Conservation (phyloP, 1,284 basidiomycete genomes). For the Sanguinoderma infundibulare region DNA sequence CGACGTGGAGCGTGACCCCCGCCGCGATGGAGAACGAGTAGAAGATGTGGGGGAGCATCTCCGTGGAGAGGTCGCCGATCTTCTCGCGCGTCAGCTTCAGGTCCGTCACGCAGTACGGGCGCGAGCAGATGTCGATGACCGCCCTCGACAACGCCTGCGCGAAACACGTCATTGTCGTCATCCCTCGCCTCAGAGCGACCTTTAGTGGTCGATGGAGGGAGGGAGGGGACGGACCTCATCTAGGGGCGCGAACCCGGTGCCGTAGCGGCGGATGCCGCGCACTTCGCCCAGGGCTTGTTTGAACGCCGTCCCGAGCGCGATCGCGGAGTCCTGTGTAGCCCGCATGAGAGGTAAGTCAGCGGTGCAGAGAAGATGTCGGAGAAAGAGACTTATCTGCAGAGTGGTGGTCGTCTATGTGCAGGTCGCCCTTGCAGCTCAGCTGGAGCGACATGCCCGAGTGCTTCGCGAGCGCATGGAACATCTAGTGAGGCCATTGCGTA, state of each 20-base stretch:
- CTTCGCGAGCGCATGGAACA: conserved; percentile 95
- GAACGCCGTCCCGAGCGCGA: conserved; percentile 93
- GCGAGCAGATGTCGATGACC: conserved; percentile 97
- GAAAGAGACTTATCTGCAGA: conserved; percentile 85
- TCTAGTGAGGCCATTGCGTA: conserved; percentile 50
- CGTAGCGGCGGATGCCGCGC: conserved; percentile 93
- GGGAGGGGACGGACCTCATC: conserved; percentile 76
- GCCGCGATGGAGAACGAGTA: conserved; percentile 93
- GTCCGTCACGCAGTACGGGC: conserved; percentile 94
- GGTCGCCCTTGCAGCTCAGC: conserved; percentile 92
- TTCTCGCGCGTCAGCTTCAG: conserved; percentile 93
- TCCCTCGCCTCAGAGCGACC: neutral
- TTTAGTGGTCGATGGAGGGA: neutral
- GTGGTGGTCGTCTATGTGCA: conserved; percentile 99
- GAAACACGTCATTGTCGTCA: conserved; percentile 5
- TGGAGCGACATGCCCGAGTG: conserved; percentile 91
- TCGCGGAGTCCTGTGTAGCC: conserved; percentile 84
- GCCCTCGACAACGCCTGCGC: conserved; percentile 88
- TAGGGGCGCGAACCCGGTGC: conserved; percentile 95
- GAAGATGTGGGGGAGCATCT: conserved; percentile 97
- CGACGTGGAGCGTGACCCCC: conserved; percentile 91
- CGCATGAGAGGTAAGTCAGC: conserved; percentile 17
- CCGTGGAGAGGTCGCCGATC: conserved; percentile 94
- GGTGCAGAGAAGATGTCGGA: conserved; percentile 12
- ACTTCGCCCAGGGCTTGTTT: conserved; percentile 96